Evolutionary conservation across 177 flowering plant genomes (phyloP).

Genomic region (Vitis hybrid): DNA sequence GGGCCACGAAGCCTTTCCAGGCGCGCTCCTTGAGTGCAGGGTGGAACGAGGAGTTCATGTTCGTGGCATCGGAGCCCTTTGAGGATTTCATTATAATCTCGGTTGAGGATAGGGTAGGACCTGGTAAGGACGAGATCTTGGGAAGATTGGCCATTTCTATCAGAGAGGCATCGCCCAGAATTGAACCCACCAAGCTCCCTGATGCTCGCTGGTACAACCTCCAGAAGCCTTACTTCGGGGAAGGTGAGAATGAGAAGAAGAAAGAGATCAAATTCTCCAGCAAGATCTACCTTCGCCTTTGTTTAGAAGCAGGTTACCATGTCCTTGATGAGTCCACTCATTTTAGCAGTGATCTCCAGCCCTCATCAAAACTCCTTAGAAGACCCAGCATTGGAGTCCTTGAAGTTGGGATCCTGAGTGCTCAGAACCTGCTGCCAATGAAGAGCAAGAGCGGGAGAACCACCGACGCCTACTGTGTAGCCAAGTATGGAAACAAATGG

Average conservation of each 20-base stretch:
- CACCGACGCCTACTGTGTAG: conserved; percentile 89
- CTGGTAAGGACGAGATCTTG: conserved; percentile 52
- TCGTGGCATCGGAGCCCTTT: conserved; percentile 85
- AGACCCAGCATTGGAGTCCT: conserved; percentile 66
- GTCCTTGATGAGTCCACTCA: conserved; percentile 89
- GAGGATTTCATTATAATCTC: conserved; percentile 58
- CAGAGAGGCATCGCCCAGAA: conserved; percentile 33
- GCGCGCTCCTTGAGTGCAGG: conserved; percentile 36
- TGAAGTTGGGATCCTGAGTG: conserved; percentile 81
- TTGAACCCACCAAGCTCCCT: conserved; percentile 36
- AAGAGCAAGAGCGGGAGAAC: conserved; percentile 52
- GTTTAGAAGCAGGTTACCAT: conserved; percentile 78
- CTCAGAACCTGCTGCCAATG: conserved; percentile 63
- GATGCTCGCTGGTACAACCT: conserved; percentile 76
- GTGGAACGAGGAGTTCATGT: conserved; percentile 88
- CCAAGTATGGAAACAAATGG: conserved; percentile 96
- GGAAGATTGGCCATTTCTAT: conserved; percentile 53
- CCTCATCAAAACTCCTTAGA: conserved; percentile 59
- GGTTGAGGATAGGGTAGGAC: conserved; percentile 64
- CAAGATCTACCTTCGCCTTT: conserved; percentile 64
- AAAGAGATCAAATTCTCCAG: conserved; percentile 63
- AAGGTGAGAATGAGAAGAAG: conserved; percentile 38
- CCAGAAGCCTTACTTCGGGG: conserved; percentile 32
- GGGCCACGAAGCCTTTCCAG: conserved; percentile 37
- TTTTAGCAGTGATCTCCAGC: conserved; percentile 88